These are phyloP conservation scores for Pestalotiopsis sp. DNA, from an alignment of 2,329 filamentous ascomycete genomes.

Conservation along the genomic window DNA sequence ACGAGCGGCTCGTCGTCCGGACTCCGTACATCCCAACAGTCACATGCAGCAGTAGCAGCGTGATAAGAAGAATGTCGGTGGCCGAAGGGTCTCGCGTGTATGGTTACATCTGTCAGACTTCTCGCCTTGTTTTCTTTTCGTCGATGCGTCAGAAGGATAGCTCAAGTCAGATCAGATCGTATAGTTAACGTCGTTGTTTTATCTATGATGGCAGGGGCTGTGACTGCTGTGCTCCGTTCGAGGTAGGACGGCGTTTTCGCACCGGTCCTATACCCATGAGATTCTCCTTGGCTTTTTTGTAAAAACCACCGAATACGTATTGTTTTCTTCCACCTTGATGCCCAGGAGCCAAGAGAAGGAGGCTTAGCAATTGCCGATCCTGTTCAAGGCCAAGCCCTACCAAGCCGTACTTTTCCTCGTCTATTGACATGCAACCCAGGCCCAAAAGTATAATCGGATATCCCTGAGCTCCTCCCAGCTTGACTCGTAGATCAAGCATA, in stretches of 20 bases:
- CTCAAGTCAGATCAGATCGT: background rate
- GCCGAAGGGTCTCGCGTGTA: background rate
- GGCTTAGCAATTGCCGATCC: constrained; percentile 8
- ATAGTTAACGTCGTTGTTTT: background rate
- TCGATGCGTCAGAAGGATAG: background rate
- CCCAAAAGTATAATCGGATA: constrained; percentile 1
- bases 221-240: background rate
- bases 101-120: background rate
- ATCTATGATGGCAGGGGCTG: background rate
- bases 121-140: background rate
- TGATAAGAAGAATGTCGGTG: background rate
- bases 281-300: background rate
- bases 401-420: constrained; percentile 8
- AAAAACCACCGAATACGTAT: background rate
- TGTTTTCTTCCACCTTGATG: background rate
- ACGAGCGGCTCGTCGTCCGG: background rate
- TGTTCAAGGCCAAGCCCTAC: background rate
- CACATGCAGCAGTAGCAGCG: background rate
- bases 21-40: no score
- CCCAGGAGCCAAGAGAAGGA: background rate
- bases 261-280: background rate
- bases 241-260: background rate
- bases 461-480: constrained; percentile 2
- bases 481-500: background rate
- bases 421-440: background rate